Evolutionary conservation across 225 moss, liverwort and hornwort genomes (phyloP).

Genomic region (Neckera pumila): DNA sequence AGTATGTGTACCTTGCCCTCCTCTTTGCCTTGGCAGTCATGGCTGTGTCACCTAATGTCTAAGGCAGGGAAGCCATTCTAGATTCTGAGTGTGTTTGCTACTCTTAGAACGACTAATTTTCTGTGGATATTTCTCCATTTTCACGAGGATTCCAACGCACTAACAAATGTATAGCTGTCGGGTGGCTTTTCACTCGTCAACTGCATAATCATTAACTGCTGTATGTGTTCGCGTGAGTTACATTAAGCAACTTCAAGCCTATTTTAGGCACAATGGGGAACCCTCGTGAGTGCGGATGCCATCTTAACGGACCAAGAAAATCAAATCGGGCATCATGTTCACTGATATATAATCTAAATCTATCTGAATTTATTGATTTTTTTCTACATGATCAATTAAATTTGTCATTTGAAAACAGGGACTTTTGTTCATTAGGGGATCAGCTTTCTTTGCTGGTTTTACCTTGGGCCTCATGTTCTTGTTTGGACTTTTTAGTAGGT

Average conservation of each 20-base stretch:
- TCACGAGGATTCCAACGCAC: background rate
- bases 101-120: too few relatives aligned
- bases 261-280: background rate
- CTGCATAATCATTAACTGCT: background rate
- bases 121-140: background rate
- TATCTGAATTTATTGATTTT: background rate
- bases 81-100: background rate
- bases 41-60: background rate
- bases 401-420: background rate
- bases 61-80: background rate
- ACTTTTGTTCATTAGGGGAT: background rate
- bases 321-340: background rate
- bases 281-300: background rate
- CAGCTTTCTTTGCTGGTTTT: background rate
- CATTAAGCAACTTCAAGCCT: background rate
- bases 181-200: background rate
- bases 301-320: background rate
- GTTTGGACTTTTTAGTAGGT: background rate
- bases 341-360: background rate
- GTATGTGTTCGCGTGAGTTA: background rate
- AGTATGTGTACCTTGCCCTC: slow-evolving; percentile 11
- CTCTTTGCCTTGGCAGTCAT: background rate
- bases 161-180: background rate
- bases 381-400: background rate
- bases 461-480: background rate